Conservation (phyloP, 73 alveolate genomes). For the Tetrahymena elliotti region DNA sequence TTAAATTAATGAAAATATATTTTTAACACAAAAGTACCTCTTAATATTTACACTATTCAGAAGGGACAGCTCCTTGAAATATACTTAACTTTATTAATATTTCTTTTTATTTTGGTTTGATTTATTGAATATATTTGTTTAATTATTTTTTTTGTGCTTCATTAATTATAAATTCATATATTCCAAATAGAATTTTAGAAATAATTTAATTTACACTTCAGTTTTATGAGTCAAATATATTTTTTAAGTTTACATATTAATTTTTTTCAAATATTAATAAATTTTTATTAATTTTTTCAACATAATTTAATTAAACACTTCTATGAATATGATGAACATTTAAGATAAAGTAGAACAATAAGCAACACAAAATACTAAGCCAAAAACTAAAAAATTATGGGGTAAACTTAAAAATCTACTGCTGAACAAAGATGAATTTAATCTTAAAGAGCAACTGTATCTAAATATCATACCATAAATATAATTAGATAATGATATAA, state of each 20-base stretch:
- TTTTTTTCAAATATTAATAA: no score
- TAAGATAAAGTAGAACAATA: background rate
- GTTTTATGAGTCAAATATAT: background rate
- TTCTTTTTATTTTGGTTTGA: background rate
- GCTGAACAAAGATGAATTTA: background rate
- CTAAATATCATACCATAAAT: background rate
- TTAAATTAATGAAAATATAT: background rate
- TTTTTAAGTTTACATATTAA: background rate
- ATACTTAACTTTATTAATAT: background rate
- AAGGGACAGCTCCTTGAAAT: background rate
- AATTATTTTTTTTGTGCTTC: background rate
- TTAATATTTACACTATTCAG: background rate
- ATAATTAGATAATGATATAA: background rate
- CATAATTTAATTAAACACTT: background rate
- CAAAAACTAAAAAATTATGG: background rate
- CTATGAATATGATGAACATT: background rate
- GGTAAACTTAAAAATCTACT: background rate
- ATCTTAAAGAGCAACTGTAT: background rate
- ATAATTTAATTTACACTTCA: background rate
- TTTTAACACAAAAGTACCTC: background rate
- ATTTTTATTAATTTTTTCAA: background rate
- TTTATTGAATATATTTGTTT: background rate
- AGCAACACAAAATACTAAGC: background rate
- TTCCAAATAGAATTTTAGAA: no score
- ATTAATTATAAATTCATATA: no score